These are phyloP conservation scores for Candida coleopterorum DNA, from an alignment of 805 yeast species.

Conservation along the genomic window DNA sequence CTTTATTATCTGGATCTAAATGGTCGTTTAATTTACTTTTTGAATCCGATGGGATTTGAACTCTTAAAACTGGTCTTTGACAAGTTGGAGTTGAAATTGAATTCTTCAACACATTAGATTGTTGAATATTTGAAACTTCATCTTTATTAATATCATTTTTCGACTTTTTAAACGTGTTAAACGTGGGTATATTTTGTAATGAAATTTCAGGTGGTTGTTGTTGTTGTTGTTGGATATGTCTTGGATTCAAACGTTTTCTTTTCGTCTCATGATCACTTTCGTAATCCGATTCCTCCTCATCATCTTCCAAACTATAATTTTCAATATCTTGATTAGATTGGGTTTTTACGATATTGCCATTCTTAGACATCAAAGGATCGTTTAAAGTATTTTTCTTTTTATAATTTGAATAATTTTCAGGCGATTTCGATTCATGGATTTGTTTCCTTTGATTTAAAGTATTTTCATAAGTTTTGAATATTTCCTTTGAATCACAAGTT, in stretches of 20 bases:
- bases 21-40: conserved; percentile 12
- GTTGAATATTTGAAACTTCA: neutral
- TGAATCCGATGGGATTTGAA: conserved; percentile 57
- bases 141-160: neutral
- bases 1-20: conserved; percentile 9
- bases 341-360: conserved; percentile 8
- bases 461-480: conserved; percentile 20
- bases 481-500: conserved; percentile 52
- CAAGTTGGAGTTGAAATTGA: conserved; percentile 9
- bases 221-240: conserved; percentile 11
- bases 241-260: conserved; percentile 11
- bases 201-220: conserved; percentile 17
- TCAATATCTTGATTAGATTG: conserved; percentile 12
- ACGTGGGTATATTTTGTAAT: conserved; percentile 15
- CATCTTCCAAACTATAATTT: conserved; percentile 12
- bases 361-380: conserved; percentile 12
- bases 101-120: neutral
- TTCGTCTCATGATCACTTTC: conserved; percentile 32
- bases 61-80: conserved; percentile 55
- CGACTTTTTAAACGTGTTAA: conserved; percentile 9
- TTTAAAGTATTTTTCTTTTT: conserved; percentile 30
- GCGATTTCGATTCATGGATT: conserved; percentile 59
- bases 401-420: conserved; percentile 63
- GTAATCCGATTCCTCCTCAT: conserved; percentile 13
- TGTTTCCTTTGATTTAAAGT: conserved; percentile 11